Conservation (phyloP, 2,329 filamentous ascomycete genomes). For the Penicillium sp. region DNA sequence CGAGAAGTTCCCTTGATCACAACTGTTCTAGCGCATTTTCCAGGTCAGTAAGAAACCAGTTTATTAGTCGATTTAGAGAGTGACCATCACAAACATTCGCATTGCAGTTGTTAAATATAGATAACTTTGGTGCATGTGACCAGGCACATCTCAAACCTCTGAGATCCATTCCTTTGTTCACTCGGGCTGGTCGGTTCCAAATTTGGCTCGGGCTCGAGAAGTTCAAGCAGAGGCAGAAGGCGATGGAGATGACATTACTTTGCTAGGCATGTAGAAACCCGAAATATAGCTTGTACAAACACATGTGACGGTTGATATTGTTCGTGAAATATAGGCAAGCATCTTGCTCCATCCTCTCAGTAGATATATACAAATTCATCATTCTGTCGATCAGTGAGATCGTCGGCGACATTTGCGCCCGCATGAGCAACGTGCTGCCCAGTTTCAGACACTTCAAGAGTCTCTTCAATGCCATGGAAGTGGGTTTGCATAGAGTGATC, state of each 20-base stretch:
- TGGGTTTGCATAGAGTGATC: conserved; percentile 66
- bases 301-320: not conserved
- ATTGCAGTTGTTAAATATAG: too few species aligned
- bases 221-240: too few species aligned
- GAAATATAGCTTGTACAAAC: too few species aligned
- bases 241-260: too few species aligned
- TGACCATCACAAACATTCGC: too few species aligned
- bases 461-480: conserved; percentile 49
- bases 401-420: conserved; percentile 61
- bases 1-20: not conserved
- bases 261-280: too few species aligned
- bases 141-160: too few species aligned
- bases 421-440: conserved; percentile 35
- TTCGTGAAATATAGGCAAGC: not conserved
- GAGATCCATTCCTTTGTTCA: too few species aligned
- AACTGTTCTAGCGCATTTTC: not conserved
- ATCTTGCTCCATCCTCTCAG: conserved; percentile 31
- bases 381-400: conserved; percentile 69
- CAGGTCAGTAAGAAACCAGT: not conserved
- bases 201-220: too few species aligned
- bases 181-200: too few species aligned
- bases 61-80: too few species aligned
- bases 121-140: too few species aligned
- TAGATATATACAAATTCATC: conserved; percentile 72
- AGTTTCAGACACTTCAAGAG: conserved; percentile 20